Base-by-base conservation (phyloP, 495 filamentous ascomycete species). In the Hypoxylon fragiforme region DNA sequence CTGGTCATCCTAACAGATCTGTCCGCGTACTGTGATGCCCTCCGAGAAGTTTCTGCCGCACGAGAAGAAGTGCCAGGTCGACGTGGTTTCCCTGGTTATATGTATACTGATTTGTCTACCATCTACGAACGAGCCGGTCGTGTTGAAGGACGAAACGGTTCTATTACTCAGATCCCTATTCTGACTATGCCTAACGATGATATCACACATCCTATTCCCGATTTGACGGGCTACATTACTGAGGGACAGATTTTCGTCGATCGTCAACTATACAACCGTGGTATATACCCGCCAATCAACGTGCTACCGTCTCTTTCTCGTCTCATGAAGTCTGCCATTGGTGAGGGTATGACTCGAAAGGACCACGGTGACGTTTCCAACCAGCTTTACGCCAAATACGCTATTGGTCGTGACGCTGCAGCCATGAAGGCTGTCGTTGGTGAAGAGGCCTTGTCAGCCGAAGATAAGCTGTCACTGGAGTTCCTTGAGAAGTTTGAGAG, bases 51-150 rank as follows among this genome's bases (percentile, higher is more conserved):
- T 34, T 99, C 95, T 12, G 91, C 95, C 37, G 95, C 95, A 32
- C 83, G 95, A 74, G 95, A 99, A 82, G 95, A 99, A 88, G 95
- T 99, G 35, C 95, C 95, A 50, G 95, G 95, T 80, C 92, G 95
- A 73, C 91, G 95, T 82, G 95, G 95, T 79, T 99, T 95, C 78
- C 95, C 95, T 42, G 95, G 95, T 90, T 99, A 99, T 81, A 99
- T 99, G 95, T 99, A 99, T 80, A 99, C 95, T 48, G 95, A 99
- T 85, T 88, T 99, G 83, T 96, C 95, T 40, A 99, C 95, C 63
- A 94, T 99, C 64, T 99, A 99, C 77, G 95, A 99, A 73, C 91
- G 95, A 77, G 95, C 95, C 65, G 95, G 95, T 64, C 95, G 95
- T 85, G 95, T 99, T 21, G 81, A 95, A 68, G 95, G 95, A 54